A percentile compares a stretch with the other conserved stretches of the same genome.
These are phyloP conservation scores for Xerocomellus intermedius DNA, from an alignment of 768 basidiomycete species.

Conservation along the genomic window DNA sequence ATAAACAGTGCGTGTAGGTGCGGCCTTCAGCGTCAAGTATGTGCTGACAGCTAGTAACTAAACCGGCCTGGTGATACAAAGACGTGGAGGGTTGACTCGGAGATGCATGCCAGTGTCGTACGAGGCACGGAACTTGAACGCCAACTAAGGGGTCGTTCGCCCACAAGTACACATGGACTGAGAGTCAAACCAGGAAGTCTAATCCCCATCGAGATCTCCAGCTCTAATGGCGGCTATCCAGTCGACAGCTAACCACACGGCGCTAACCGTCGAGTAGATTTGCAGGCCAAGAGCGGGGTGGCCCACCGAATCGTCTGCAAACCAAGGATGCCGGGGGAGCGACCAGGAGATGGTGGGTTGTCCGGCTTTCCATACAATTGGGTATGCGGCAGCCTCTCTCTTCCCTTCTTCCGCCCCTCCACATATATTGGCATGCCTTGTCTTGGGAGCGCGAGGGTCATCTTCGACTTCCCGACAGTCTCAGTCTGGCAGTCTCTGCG, in stretches of 20 bases:
- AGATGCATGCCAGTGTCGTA: too few relatives aligned
- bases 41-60: constrained; percentile 25
- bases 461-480: too few relatives aligned
- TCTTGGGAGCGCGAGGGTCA: too few relatives aligned
- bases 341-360: constrained; percentile 15
- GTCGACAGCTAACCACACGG: constrained; percentile 37
- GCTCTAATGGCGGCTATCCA: constrained; percentile 17
- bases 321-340: constrained; percentile 16
- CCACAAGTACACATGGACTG: too few relatives aligned
- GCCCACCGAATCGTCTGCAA: constrained; percentile 50
- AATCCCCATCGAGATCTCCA: constrained; percentile 47
- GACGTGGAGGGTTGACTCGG: constrained; percentile 31
- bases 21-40: constrained; percentile 18
- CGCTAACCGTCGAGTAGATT: constrained; percentile 36
- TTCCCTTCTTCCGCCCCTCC: too few relatives aligned
- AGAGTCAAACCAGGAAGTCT: constrained; percentile 51
- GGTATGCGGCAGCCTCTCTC: too few relatives aligned
- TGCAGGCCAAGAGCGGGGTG: constrained; percentile 37
- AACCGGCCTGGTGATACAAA: constrained; percentile 22
- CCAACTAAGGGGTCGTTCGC: too few relatives aligned
- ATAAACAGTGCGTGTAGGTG: constrained; percentile 39
- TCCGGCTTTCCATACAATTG: too few relatives aligned
- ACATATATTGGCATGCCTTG: too few relatives aligned
- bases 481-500: too few relatives aligned
- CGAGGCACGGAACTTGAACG: too few relatives aligned